Evolutionary conservation across 2,329 filamentous ascomycete genomes (phyloP).

Genomic region (Chaetomium globosum): DNA sequence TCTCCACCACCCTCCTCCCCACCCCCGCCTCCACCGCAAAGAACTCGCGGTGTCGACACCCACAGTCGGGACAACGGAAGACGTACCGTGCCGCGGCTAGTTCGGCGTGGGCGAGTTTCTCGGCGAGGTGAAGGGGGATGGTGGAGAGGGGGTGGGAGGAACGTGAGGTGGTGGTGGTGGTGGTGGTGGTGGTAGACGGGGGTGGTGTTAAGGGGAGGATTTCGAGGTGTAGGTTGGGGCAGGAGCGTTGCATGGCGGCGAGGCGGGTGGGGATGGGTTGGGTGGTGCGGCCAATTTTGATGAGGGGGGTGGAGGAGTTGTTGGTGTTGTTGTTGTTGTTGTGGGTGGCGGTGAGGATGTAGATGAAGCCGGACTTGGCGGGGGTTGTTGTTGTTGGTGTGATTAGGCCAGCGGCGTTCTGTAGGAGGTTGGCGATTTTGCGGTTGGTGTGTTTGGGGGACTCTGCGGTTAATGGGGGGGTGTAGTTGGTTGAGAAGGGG

Average conservation of each 20-base stretch:
- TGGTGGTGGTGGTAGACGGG: no score
- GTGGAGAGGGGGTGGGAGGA: no score
- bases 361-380: constrained; percentile 10
- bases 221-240: neutral
- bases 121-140: neutral
- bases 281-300: constrained; percentile 22
- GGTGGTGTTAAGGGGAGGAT: neutral
- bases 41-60: constrained; percentile 11
- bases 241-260: neutral
- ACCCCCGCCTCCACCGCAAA: constrained; percentile 8
- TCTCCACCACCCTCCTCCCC: neutral
- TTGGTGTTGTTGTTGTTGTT: neutral
- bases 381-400: neutral
- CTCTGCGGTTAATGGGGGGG: neutral
- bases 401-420: no score
- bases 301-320: neutral
- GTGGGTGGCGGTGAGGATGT: constrained; percentile 10
- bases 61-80: constrained; percentile 8
- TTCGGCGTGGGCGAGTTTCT: constrained; percentile 14
- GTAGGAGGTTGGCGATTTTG: constrained; percentile 1
- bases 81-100: neutral
- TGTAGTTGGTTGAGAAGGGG: neutral
- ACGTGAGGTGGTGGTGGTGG: neutral
- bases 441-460: constrained; percentile 1
- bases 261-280: neutral